Conservation (phyloP, 768 basidiomycete genomes). For the Mycena belliarum region DNA sequence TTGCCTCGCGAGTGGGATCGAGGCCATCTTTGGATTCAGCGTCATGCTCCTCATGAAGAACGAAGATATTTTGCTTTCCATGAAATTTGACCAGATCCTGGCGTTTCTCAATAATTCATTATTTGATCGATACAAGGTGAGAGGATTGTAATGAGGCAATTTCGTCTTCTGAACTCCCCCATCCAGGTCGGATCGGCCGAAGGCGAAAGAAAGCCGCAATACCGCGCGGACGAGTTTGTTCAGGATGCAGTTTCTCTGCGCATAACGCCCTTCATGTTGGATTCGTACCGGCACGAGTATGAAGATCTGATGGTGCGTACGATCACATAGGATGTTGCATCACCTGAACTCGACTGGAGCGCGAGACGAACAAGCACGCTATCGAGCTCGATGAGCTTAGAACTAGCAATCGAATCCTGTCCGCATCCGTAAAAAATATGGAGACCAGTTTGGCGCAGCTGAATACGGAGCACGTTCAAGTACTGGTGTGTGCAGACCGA, state of each 20-base stretch:
- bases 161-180: not conserved
- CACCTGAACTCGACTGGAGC: conserved; percentile 31
- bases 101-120: conserved; percentile 78
- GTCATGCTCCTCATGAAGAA: conserved; percentile 85
- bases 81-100: conserved; percentile 93
- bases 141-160: not conserved
- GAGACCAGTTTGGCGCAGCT: conserved; percentile 79
- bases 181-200: conserved; percentile 29
- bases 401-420: conserved; percentile 74
- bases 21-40: conserved; percentile 95
- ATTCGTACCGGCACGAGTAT: conserved; percentile 86
- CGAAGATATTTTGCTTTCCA: conserved; percentile 70
- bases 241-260: conserved; percentile 81
- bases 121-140: conserved; percentile 79
- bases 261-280: conserved; percentile 96
- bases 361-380: conserved; percentile 79
- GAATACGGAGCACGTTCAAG: conserved; percentile 79
- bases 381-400: conserved; percentile 81
- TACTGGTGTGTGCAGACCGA: conserved; percentile 50
- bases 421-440: conserved; percentile 69
- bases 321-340: not conserved
- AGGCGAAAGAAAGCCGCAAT: conserved; percentile 38
- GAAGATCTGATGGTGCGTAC: conserved; percentile 65
- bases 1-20: conserved; percentile 94
- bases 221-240: conserved; percentile 82